These are phyloP conservation scores for Macrophomina phaseolina DNA, from an alignment of 2,329 filamentous ascomycete species.

Conservation along the genomic window DNA sequence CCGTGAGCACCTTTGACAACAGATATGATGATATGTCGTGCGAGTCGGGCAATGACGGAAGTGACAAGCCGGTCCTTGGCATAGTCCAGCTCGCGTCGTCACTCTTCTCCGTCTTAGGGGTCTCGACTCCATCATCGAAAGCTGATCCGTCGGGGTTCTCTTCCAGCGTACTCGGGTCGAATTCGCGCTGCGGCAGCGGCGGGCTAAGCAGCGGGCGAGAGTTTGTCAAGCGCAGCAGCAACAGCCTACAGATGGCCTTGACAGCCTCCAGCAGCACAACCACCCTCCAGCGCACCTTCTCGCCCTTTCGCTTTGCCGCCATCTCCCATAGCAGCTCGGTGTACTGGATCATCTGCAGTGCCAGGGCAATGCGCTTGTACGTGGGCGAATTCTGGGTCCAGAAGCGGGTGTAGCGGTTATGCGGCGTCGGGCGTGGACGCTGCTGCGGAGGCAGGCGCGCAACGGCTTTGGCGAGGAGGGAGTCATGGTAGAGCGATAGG, in stretches of 20 bases:
- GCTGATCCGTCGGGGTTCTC: conserved; percentile 48
- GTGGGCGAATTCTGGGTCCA: conserved; percentile 67
- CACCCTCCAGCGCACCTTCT: conserved; percentile 82
- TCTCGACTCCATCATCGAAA: conserved; percentile 55
- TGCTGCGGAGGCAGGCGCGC: conserved; percentile 61
- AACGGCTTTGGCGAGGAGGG: conserved; percentile 73
- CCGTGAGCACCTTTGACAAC: conserved; percentile 86
- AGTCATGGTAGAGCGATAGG: conserved; percentile 91
- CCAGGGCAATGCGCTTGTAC: conserved; percentile 80
- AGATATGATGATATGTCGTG: conserved; percentile 87
- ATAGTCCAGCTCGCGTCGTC: conserved; percentile 73
- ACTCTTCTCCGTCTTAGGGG: conserved; percentile 45
- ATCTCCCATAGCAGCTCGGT: conserved; percentile 98
- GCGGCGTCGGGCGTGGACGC: conserved; percentile 60
- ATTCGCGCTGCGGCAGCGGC: conserved; percentile 82
- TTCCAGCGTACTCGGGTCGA: conserved; percentile 68
- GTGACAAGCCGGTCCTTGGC: conserved; percentile 87
- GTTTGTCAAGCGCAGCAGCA: conserved; percentile 82
- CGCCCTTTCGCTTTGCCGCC: conserved; percentile 85
- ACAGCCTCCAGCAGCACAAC: conserved; percentile 83
- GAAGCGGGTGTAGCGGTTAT: conserved; percentile 68
- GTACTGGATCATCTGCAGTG: conserved; percentile 90
- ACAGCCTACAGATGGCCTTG: conserved; percentile 82
- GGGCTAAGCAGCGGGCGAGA: conserved; percentile 83
- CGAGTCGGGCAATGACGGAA: conserved; percentile 81